These are phyloP conservation scores for Acer campestre DNA, from an alignment of 345 rosid species.

Conservation along the genomic window DNA sequence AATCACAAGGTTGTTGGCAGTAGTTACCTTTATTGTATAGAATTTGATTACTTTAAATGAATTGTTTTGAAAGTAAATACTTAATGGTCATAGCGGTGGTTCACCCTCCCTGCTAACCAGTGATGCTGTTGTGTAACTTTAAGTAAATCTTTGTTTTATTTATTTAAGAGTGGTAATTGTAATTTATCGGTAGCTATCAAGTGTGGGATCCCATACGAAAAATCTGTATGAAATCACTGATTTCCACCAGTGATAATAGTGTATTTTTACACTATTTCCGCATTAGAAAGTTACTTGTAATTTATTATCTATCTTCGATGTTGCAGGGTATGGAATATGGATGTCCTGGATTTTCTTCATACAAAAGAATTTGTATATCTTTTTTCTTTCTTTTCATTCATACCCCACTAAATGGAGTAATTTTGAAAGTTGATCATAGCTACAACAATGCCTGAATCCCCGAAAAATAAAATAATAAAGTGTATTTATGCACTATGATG, in stretches of 20 bases:
- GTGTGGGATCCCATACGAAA: no score
- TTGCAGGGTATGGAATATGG: neutral
- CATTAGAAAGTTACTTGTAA: no score
- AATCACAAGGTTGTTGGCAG: slow-evolving; percentile 15
- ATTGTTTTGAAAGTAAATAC: slow-evolving; percentile 16
- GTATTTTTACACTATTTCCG: no score
- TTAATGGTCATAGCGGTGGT: neutral
- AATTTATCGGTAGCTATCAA: neutral
- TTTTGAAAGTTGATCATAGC: slow-evolving; percentile 17
- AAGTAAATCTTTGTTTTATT: neutral
- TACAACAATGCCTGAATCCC: slow-evolving; percentile 13
- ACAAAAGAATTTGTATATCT: neutral
- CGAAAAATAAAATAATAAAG: neutral
- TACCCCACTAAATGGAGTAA: slow-evolving; percentile 16
- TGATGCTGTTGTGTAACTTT: neutral
- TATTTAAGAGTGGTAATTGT: neutral
- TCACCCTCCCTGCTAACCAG: neutral
- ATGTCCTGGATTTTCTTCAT: no score
- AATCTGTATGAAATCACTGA: no score
- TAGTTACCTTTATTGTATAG: neutral
- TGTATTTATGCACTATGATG: slow-evolving; percentile 11
- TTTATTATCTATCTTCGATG: neutral
- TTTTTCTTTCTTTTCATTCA: neutral
- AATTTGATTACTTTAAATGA: neutral
- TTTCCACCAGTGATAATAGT: no score